Conservation (phyloP, 495 filamentous ascomycete genomes). For the Penicillium riverlandense region DNA sequence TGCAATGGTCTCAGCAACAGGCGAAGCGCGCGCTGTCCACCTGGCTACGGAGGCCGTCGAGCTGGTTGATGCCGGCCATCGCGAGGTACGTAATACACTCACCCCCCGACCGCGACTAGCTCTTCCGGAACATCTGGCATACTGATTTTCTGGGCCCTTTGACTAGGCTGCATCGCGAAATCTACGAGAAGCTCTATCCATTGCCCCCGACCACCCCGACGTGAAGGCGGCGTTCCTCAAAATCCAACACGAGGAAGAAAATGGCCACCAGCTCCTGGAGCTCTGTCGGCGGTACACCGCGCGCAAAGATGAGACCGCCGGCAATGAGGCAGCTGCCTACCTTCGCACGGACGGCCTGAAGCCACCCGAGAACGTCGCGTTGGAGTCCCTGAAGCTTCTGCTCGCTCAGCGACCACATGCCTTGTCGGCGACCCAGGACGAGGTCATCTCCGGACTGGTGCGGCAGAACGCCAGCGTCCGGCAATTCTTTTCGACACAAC, state of each 20-base stretch:
- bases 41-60: constrained; percentile 45
- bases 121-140: not conserved
- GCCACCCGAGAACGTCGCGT: constrained; percentile 43
- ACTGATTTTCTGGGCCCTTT: not conserved
- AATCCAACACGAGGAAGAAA: constrained; percentile 44
- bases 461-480: constrained; percentile 49
- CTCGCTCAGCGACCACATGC: constrained; percentile 33
- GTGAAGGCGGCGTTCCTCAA: constrained; percentile 47
- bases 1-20: constrained; percentile 43
- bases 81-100: constrained; percentile 30
- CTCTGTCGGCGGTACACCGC: constrained; percentile 48
- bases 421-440: constrained; percentile 41
- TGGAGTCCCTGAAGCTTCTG: constrained; percentile 49
- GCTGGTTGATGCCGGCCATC: constrained; percentile 40
- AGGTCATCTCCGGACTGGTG: constrained; percentile 54
- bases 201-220: constrained; percentile 48
- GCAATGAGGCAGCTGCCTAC: constrained; percentile 48
- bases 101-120: too few relatives aligned
- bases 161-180: constrained; percentile 49
- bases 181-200: constrained; percentile 55
- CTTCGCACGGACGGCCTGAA: constrained; percentile 47
- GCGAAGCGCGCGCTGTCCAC: constrained; percentile 42
- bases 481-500: constrained; percentile 41
- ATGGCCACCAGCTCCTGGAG: constrained; percentile 39
- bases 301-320: constrained; percentile 45